A percentile compares a stretch with the other conserved stretches of the same genome.
Evolutionary conservation across 257 asterid genomes (phyloP).

Genomic region (Solanum piurae): DNA sequence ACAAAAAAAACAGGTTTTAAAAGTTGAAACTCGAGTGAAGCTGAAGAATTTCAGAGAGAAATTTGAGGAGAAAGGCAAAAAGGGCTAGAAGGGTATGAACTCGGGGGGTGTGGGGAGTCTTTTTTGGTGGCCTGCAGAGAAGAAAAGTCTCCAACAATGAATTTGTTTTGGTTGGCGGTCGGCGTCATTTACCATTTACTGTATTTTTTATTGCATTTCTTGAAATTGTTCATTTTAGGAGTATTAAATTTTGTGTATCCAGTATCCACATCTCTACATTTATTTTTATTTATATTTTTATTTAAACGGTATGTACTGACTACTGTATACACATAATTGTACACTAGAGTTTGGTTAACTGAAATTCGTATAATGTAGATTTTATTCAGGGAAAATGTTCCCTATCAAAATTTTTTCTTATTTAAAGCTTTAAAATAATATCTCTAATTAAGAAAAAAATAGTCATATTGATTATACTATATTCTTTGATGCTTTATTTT

Average conservation of each 20-base stretch:
- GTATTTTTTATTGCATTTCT: not conserved
- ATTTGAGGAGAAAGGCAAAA: not conserved
- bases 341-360: too few relatives aligned
- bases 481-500: too few relatives aligned
- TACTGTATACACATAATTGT: too few relatives aligned
- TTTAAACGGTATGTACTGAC: too few relatives aligned
- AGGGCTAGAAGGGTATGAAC: not conserved
- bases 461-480: too few relatives aligned
- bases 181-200: slow-evolving; percentile 36
- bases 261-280: not conserved
- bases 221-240: not conserved
- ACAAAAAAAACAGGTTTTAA: not conserved
- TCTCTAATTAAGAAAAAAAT: too few relatives aligned
- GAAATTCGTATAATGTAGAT: too few relatives aligned
- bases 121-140: slow-evolving; percentile 1
- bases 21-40: not conserved
- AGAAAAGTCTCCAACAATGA: slow-evolving; percentile 56
- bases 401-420: too few relatives aligned
- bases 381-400: too few relatives aligned
- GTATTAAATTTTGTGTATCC: not conserved
- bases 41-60: not conserved
- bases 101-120: not conserved
- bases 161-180: slow-evolving; percentile 75
- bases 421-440: too few relatives aligned
- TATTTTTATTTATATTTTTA: too few relatives aligned